Evolutionary conservation across 345 rosid genomes (phyloP), one percentile per base, ranked within the genome.

Genomic region (Salix arbutifolia): DNA sequence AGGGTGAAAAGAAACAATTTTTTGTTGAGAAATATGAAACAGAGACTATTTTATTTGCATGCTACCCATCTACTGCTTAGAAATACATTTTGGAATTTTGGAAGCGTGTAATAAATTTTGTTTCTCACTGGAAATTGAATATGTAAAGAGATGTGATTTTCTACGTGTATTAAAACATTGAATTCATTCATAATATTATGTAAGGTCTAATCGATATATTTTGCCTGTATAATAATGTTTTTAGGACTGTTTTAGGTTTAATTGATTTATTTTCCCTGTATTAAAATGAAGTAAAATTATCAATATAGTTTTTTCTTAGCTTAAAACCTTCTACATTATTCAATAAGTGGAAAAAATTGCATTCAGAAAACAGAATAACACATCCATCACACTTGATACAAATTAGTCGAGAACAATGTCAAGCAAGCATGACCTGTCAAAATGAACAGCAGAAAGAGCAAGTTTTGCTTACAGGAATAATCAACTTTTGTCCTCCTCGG

Each of bases 401-500:
- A 52, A 52, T 19, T 52, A 52, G 23, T 12, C 11, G 30, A 66
- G 40, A 35, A 64, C 58, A 65, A 70, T 52, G 44, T 58, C 23
- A 33, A 74, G 42, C 56, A 68, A 38, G 64, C 53, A 65, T 60
- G 44, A 5, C 25, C 65, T 42, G 67, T 26, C 71, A 78, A 48
- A 23, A 25, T 31, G 25, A 76, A 30, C 40, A 78, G n/a, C 18
- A 81, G 52, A 77, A 75, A 71, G 48, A 58, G 75, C 69, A 44
- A 74, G 76, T 40, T 78, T 44, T 71, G 68, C 99, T 87, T 84
- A 96, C 98, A 8, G 97, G 99, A 81, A 96, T 79, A 74, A 92
- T 85, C 77, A 96, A 84, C 86, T 92, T 96, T 80, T 96, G 99
- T 65, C 91, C 89, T 40, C 96, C 95, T 50, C 94, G 94, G 69